Percentiles rank a stretch among this genome's conserved stretches.
phyloP scores from a whole-genome alignment of 2,329 filamentous ascomycete species.

The Leptoxyphium fumago region DNA sequence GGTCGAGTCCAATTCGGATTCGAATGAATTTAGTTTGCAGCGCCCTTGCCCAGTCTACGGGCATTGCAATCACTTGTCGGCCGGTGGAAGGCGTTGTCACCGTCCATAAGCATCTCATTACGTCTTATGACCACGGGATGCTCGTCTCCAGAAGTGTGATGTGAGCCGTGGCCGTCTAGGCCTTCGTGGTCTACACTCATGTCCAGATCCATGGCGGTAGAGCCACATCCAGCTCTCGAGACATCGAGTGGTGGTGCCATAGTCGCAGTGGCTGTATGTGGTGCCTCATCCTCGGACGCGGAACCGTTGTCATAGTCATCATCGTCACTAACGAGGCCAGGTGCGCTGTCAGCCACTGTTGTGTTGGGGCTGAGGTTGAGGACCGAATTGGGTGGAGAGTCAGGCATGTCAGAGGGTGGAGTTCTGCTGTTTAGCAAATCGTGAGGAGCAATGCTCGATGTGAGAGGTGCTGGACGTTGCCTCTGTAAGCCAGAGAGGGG shows the following conservation, averaged over 20 bases:
- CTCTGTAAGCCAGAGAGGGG: conserved; percentile 9
- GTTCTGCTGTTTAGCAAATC: background rate
- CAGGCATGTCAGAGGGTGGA: background rate
- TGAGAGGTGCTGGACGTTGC: conserved; percentile 18
- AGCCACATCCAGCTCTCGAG: conserved; percentile 11
- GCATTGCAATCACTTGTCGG: too few relatives aligned
- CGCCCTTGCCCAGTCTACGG: too few relatives aligned
- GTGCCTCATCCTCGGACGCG: conserved; percentile 17
- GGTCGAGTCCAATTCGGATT: too few relatives aligned
- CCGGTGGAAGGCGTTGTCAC: background rate
- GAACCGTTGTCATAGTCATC: conserved; percentile 32
- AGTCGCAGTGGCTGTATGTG: conserved; percentile 5
- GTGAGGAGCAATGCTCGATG: conserved; percentile 1
- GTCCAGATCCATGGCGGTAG: conserved; percentile 20
- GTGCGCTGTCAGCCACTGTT: conserved; percentile 28
- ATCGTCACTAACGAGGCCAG: conserved; percentile 35
- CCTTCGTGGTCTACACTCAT: conserved; percentile 20
- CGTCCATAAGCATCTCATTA: background rate
- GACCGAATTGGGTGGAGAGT: conserved; percentile 8
- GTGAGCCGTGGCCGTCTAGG: background rate
- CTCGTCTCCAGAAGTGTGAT: background rate
- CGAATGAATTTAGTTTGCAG: too few relatives aligned
- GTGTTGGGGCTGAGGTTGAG: conserved; percentile 31
- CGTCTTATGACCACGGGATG: background rate
- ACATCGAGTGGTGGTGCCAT: conserved; percentile 14